Conservation (phyloP, 192 early-diverging fungal species). For the Chytriomyces sp. region DNA sequence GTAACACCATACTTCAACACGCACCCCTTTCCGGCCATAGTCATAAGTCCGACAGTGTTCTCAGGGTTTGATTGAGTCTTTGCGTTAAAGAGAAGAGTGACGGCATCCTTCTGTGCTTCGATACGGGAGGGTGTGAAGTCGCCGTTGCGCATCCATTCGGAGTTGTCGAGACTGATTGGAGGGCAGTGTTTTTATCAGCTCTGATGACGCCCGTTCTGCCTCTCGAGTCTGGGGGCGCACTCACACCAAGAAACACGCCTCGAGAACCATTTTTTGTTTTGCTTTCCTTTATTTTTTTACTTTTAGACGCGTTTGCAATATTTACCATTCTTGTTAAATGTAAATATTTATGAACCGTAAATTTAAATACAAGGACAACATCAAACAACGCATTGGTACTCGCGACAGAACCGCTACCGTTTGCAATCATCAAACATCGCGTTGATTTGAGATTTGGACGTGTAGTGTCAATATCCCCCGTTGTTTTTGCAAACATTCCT, state of each 20-base stretch:
- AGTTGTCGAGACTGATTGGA: conserved; percentile 78
- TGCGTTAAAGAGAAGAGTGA: conserved; percentile 86
- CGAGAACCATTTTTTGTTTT: conserved; percentile 76
- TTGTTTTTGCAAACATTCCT: too few relatives aligned
- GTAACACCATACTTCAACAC: too few relatives aligned
- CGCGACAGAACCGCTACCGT: too few relatives aligned
- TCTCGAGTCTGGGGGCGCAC: conserved; percentile 14
- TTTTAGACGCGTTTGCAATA: too few relatives aligned
- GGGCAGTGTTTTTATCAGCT: neutral
- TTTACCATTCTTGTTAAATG: too few relatives aligned
- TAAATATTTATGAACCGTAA: too few relatives aligned
- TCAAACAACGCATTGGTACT: too few relatives aligned
- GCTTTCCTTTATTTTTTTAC: too few relatives aligned
- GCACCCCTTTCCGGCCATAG: conserved; percentile 89
- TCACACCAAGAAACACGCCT: conserved; percentile 90
- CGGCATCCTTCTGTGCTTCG: conserved; percentile 93
- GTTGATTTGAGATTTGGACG: too few relatives aligned
- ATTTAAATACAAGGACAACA: too few relatives aligned
- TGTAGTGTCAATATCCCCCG: too few relatives aligned
- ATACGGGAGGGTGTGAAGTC: conserved; percentile 94
- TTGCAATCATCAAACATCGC: too few relatives aligned
- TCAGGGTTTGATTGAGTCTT: conserved; percentile 94
- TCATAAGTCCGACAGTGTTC: conserved; percentile 93
- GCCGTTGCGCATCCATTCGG: conserved; percentile 98
- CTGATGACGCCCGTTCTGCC: neutral